These are phyloP conservation scores for Oryza australiensis DNA, from an alignment of 176 grass and related monocot genomes.

Conservation along the genomic window DNA sequence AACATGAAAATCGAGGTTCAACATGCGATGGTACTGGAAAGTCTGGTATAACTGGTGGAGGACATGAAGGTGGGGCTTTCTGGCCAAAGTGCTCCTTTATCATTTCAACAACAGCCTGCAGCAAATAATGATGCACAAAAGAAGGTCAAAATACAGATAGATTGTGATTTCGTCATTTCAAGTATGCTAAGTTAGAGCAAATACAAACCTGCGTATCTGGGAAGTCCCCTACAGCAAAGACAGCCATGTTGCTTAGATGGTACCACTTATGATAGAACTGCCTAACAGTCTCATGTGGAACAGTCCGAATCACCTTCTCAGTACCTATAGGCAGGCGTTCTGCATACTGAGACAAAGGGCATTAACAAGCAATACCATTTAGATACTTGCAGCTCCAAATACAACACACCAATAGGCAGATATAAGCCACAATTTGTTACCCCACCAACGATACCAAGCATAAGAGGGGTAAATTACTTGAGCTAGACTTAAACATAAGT, in stretches of 20 bases:
- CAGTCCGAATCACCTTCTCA: slow-evolving; percentile 92
- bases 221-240: slow-evolving; percentile 96
- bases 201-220: slow-evolving; percentile 70
- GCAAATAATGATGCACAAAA: slow-evolving; percentile 21
- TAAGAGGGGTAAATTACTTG: not conserved
- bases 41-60: slow-evolving; percentile 70
- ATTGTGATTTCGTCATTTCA: slow-evolving; percentile 9
- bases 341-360: slow-evolving; percentile 72
- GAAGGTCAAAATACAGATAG: slow-evolving; percentile 32
- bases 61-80: slow-evolving; percentile 53
- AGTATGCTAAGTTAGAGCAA: slow-evolving; percentile 32
- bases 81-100: slow-evolving; percentile 93
- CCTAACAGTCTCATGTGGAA: slow-evolving; percentile 72
- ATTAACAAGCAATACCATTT: slow-evolving; percentile 36
- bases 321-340: slow-evolving; percentile 89
- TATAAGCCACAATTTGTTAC: not conserved
- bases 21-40: slow-evolving; percentile 82
- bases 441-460: not conserved
- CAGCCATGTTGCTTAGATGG: slow-evolving; percentile 92
- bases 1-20: slow-evolving; percentile 97
- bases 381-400: slow-evolving; percentile 21
- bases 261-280: slow-evolving; percentile 95
- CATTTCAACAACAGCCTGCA: slow-evolving; percentile 84
- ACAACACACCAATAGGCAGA: not conserved
- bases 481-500: not conserved